phyloP scores from a whole-genome alignment of 192 early-diverging fungal genomes.

The Coemansia asiatica region DNA sequence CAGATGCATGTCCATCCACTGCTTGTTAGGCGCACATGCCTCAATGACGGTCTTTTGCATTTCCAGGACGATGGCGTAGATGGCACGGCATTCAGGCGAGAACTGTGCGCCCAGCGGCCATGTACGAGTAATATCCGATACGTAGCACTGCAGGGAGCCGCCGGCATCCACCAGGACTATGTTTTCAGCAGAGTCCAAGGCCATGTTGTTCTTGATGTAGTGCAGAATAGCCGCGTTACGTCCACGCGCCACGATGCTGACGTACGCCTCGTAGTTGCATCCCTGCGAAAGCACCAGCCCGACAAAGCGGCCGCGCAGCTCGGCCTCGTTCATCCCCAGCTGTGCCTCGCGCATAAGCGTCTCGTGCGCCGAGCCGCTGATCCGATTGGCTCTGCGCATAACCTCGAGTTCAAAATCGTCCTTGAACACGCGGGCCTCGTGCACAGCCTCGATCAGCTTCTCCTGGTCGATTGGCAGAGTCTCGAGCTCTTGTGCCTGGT shows the following conservation, averaged over 20 bases:
- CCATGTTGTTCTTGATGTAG: constrained; percentile 74
- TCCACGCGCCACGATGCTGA: constrained; percentile 79
- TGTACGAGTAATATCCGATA: constrained; percentile 86
- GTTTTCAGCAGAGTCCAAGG: constrained; percentile 50
- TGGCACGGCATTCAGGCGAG: constrained; percentile 64
- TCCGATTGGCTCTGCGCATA: constrained; percentile 74
- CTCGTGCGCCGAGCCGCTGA: constrained; percentile 77
- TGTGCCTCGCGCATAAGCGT: constrained; percentile 69
- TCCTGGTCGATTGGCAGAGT: constrained; percentile 21
- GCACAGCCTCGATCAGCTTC: constrained; percentile 59
- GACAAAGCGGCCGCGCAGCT: constrained; percentile 78
- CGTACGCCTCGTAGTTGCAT: constrained; percentile 78
- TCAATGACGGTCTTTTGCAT: constrained; percentile 77
- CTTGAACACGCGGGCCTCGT: constrained; percentile 81
- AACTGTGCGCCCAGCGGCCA: constrained; percentile 81
- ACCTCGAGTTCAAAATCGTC: constrained; percentile 71
- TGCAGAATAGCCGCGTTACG: constrained; percentile 78
- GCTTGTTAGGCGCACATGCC: constrained; percentile 65
- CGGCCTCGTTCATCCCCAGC: constrained; percentile 67
- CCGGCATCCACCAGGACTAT: constrained; percentile 87
- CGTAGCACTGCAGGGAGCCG: constrained; percentile 76
- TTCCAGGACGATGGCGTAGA: constrained; percentile 80
- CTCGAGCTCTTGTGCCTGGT: constrained; percentile 46
- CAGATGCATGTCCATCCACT: constrained; percentile 84
- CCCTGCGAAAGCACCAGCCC: constrained; percentile 67